phyloP scores from a whole-genome alignment of 2,329 filamentous ascomycete species.

The Colletotrichum gigasporum region DNA sequence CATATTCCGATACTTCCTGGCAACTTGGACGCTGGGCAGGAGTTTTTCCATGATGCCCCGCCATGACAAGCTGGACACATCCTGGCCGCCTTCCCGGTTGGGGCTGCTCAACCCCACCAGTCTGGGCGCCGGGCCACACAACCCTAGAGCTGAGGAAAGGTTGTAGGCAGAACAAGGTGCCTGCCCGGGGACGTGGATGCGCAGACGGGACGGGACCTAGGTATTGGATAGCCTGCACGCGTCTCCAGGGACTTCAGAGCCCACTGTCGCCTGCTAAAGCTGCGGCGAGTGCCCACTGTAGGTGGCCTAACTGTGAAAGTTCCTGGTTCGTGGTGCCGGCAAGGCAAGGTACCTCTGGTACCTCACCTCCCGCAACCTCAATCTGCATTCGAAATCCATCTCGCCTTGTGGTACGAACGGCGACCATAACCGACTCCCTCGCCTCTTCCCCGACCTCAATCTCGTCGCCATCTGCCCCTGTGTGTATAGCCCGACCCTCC shows the following conservation, averaged over 20 bases:
- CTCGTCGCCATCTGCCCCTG: neutral
- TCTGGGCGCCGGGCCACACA: slow-evolving; percentile 9
- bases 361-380: neutral
- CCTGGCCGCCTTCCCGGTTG: slow-evolving; percentile 3
- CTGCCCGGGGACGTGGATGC: too few species aligned
- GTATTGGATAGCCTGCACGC: neutral
- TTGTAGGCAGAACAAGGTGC: neutral
- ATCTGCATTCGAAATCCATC: neutral
- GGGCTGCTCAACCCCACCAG: neutral
- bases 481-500: neutral
- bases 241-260: too few species aligned
- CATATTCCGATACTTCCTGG: too few species aligned
- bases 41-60: neutral
- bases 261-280: neutral
- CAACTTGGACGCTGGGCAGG: too few species aligned
- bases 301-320: neutral
- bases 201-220: neutral
- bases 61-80: neutral
- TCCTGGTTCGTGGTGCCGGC: too few species aligned
- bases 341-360: neutral
- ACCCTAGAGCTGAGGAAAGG: neutral
- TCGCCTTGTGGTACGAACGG: slow-evolving; percentile 4
- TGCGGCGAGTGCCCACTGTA: neutral
- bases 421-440: neutral
- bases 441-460: neutral